phyloP scores from a whole-genome alignment of 2,329 filamentous ascomycete genomes.

The Trichoderma lentiforme region DNA sequence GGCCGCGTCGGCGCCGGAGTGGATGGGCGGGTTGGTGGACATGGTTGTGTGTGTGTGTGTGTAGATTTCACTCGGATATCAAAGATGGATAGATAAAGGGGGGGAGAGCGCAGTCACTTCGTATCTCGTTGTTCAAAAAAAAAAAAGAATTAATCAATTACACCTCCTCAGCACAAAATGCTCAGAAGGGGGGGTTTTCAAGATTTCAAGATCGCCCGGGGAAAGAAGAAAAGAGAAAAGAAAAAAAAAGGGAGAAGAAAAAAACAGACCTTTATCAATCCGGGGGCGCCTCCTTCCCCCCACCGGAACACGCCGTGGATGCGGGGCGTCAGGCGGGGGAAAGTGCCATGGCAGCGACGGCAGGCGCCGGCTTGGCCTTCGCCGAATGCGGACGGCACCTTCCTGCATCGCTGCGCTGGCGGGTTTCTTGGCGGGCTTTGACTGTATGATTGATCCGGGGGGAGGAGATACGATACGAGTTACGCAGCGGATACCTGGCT shows the following conservation, averaged over 20 bases:
- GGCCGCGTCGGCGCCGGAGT: slow-evolving; percentile 28
- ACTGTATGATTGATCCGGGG: too few relatives aligned
- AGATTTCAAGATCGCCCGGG: neutral
- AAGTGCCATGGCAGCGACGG: neutral
- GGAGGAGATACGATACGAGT: too few relatives aligned
- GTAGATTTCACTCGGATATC: neutral
- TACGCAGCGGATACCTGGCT: neutral
- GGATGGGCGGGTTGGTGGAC: slow-evolving; percentile 20
- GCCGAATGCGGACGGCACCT: slow-evolving; percentile 1
- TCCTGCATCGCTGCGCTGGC: neutral
- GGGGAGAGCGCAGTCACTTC: neutral
- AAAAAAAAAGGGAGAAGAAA: neutral
- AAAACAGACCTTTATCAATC: neutral
- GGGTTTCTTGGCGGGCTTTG: neutral
- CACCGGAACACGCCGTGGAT: slow-evolving; percentile 15
- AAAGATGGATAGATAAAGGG: neutral
- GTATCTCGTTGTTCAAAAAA: neutral
- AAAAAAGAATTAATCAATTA: neutral
- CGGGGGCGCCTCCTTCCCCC: neutral
- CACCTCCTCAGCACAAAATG: neutral
- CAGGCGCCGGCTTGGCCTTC: slow-evolving; percentile 12
- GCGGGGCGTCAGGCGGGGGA: slow-evolving; percentile 5
- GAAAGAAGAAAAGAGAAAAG: neutral
- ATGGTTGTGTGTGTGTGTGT: neutral
- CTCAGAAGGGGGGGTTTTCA: neutral